Base-by-base conservation (phyloP, 352 stramenopile genomes). In the Pythium folliculosum region DNA sequence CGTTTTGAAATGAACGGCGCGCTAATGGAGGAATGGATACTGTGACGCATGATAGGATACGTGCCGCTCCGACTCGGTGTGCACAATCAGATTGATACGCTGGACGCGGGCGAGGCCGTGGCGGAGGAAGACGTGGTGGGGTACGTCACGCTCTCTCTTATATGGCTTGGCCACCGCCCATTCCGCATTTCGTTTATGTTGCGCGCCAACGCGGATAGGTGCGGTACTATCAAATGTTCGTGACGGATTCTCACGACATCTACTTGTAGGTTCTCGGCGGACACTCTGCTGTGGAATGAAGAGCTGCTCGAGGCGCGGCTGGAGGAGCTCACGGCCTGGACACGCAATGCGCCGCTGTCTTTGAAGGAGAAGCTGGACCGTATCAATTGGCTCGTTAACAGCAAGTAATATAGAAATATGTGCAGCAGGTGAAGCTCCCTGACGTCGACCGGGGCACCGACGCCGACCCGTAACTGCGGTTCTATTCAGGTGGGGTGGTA, bases 331-430 rank as follows among this genome's bases (percentile, higher is more conserved):
- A 92, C 76, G 27, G 76, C 77, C 10, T 92, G 84, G 84, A 90
- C 80, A 6, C 73, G 80, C 22, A 69, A 77, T 13, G 60, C 81
- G 21, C 81, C 80, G 25, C 72, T 84, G 55, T 75, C 81, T 21
- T 78, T 81, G 22, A 78, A 74, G 22, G 80, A 92, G 62, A 86
- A 89, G 55, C 65, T 92, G 43, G 77, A 82, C 38, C 77, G 75
- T 61, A 88, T 92, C 60, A 92, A 92, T 62, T 72, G 68, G 62
- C 82, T 92, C 69, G 57, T 92, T 22, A 90, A 86, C 52, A 67
- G 72, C 37, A 73, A 62, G 75, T 84, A 68, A 68, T 61, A 68
- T 61, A 68, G 25, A 82, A 75, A 68, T 71, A 43, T 74, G 77
- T 45, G 16, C 22, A 16, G 16, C 22, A 62, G 22, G 38, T 19